Base-by-base conservation (phyloP, 257 asterid genomes). In the Prunella vulgaris region DNA sequence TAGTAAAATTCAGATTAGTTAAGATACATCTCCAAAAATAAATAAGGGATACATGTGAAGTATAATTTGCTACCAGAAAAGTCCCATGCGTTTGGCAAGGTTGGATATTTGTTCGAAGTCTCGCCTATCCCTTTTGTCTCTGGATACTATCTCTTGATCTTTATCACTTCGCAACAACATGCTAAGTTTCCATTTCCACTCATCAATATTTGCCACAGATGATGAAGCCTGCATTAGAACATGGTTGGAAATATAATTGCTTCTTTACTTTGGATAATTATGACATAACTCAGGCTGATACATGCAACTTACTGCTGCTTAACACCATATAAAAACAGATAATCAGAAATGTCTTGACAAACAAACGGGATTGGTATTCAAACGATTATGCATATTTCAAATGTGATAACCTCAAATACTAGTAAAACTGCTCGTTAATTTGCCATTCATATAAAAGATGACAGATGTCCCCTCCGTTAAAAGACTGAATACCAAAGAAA, bases 151-250 rank as follows among this genome's bases (percentile, higher is more conserved):
- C 77, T 94, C 99, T 73, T 86, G 93, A 68, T 89, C 96, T 51
- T 78, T 83, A 22, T 90, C 96, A 70, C 69, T 84, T 28, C 91
- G 89, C 68, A 79, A 57, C 74, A 94, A 81, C 95, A 91, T 84
- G 81, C 90, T 77, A 75, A 94, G 93, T 66, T 94, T 94, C 97
- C 97, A 94, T 84, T 89, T 94, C 99, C 99, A 90, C 85, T 89
- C 97, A 64, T 94, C 97, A 73, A 94, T 85, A 78, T 93, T 93
- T 46, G 96, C 99, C 77, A 93, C 99, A 0, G 99, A 88, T 10
- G 97, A 93, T 17, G 99, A 90, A 51, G 96, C 97, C 97, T 93
- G 60, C 69, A 73, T 73, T 57, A 32, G 44, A 57, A 57, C 54
- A 71, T 14, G 68, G 48, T 66, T 68, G 68, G 38, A 49, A 25